Evolutionary conservation across 2,329 filamentous ascomycete species (phyloP).

Genomic region (Apiospora phragmitis): DNA sequence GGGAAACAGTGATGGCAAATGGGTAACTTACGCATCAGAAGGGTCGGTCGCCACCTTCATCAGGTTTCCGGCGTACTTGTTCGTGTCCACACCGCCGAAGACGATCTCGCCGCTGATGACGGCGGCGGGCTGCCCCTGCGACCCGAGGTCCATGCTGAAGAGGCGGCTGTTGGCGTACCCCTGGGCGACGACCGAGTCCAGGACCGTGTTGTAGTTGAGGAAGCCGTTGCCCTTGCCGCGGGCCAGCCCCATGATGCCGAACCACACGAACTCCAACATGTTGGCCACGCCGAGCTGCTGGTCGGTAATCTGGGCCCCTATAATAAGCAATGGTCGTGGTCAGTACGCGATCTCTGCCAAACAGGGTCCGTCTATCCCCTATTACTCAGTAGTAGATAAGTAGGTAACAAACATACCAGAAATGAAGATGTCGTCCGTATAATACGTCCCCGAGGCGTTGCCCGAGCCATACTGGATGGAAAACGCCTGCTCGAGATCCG

Average conservation of each 20-base stretch:
- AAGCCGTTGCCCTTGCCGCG: conserved; percentile 42
- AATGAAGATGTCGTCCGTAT: conserved; percentile 46
- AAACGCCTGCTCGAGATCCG: conserved; percentile 38
- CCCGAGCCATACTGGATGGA: conserved; percentile 39
- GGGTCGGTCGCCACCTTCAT: conserved; percentile 17
- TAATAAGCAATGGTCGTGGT: neutral
- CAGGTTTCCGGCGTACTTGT: conserved; percentile 50
- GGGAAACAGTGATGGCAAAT: conserved; percentile 37
- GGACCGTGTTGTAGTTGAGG: conserved; percentile 52
- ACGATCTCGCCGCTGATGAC: conserved; percentile 48
- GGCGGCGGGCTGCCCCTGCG: conserved; percentile 29
- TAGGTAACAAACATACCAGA: conserved; percentile 35
- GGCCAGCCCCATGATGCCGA: conserved; percentile 53
- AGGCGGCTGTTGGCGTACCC: conserved; percentile 50
- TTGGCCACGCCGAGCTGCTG: conserved; percentile 53
- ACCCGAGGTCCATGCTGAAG: conserved; percentile 52
- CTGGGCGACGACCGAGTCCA: conserved; percentile 49
- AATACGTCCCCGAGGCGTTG: conserved; percentile 44
- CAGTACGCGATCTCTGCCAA: neutral
- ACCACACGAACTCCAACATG: conserved; percentile 46
- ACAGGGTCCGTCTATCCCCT: neutral
- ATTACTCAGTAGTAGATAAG: neutral
- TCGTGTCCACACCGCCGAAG: conserved; percentile 54
- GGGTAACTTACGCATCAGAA: conserved; percentile 22
- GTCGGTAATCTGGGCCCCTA: conserved; percentile 38